Base-by-base conservation (phyloP, 371 early-diverging fungal genomes). In the Saksenaea vasiformis region DNA sequence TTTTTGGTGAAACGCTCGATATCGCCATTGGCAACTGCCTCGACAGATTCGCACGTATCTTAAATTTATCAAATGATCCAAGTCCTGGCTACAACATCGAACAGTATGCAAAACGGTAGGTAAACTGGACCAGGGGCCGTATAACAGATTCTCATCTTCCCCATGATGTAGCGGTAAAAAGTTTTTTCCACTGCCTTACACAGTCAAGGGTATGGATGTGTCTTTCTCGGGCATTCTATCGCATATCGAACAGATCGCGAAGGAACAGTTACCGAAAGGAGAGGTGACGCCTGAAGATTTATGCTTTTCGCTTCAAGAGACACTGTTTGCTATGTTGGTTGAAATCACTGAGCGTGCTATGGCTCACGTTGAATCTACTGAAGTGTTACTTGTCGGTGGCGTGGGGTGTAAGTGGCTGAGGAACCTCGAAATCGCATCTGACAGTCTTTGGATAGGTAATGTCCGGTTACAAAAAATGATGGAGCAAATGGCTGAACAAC, bases 171-270 rank as follows among this genome's bases (percentile, higher is more conserved):
- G 94, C 56, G 97, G 99, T 5, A 90, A 78, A 31, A 90, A 91
- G 31, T 94, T 88, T 65, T 80, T 98, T 34, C 93, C 93, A 68
- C 81, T 99, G 28, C 99, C 99, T 1, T 99, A 99, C 74, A 84
- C 91, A 0, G 99, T 99, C 68, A 99, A 99, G 73, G 99, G 99
- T 31, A 99, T 99, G 99, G 99, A 99, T 70, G 96, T 99, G n/a
- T 97, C 98, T 13, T 99, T 99, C 72, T 93, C 94, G 3, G 99
- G 99, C 5, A 95, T 99, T 36, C 78, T 99, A 43, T 90, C 97
- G 1, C 83, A 86, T 61, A 91, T 99, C 54, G 97, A 98, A 69
- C 72, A 75, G n/a, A 66, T 92, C 8, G 94, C 93, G 0, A 83
- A 87, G 58, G 85, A 83, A 27, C 72, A 90, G n/a, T 67, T 85